Conservation (phyloP, 768 basidiomycete genomes). For the Gymnopilus dilepis region DNA sequence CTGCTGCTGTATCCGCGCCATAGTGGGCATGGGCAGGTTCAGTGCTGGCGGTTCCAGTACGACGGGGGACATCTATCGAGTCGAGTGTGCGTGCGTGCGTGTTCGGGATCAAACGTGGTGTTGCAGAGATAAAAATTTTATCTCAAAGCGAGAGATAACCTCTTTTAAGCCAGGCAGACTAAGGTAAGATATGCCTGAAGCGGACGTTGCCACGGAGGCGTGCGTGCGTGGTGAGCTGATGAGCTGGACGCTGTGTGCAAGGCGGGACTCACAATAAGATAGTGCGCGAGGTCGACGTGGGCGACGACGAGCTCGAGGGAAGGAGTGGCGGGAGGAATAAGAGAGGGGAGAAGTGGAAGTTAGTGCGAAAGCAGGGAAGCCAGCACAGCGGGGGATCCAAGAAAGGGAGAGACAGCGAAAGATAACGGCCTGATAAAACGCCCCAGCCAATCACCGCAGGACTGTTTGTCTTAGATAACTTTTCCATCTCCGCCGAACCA, state of each 20-base stretch:
- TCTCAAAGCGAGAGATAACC: slow-evolving; percentile 9
- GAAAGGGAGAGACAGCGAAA: slow-evolving; percentile 20
- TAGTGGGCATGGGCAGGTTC: slow-evolving; percentile 50
- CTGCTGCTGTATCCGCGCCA: slow-evolving; percentile 53
- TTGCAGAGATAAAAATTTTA: slow-evolving; percentile 18
- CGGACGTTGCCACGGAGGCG: slow-evolving; percentile 8
- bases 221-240: slow-evolving; percentile 6
- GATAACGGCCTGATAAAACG: slow-evolving; percentile 34
- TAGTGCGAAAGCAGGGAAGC: slow-evolving; percentile 27
- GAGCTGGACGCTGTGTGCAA: background rate
- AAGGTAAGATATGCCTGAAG: slow-evolving; percentile 6
- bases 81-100: background rate
- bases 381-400: slow-evolving; percentile 20
- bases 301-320: slow-evolving; percentile 20
- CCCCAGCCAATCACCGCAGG: slow-evolving; percentile 39
- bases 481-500: slow-evolving; percentile 17
- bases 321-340: slow-evolving; percentile 13
- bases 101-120: slow-evolving; percentile 3
- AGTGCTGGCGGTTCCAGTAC: slow-evolving; percentile 59
- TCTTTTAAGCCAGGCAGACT: slow-evolving; percentile 2
- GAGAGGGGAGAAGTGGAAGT: slow-evolving; percentile 25
- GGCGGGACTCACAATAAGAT: slow-evolving; percentile 2
- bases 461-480: slow-evolving; percentile 37
- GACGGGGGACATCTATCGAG: slow-evolving; percentile 68
- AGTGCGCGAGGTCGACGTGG: slow-evolving; percentile 12